These are phyloP conservation scores for Chalciporus pseudorubinellus DNA, from an alignment of 768 basidiomycete genomes.

Conservation along the genomic window DNA sequence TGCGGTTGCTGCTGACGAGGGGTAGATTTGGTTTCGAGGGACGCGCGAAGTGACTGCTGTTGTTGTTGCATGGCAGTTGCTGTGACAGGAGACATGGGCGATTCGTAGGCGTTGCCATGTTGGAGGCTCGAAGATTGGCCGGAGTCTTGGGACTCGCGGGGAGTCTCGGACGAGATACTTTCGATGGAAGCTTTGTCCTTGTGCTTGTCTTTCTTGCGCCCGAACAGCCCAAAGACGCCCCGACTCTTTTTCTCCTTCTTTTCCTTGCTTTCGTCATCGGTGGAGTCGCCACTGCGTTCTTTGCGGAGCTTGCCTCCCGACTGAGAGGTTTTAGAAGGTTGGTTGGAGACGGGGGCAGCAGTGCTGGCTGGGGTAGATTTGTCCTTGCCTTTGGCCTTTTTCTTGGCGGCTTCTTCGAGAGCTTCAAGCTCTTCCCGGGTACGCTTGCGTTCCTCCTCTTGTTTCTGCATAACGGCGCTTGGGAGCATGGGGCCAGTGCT, in stretches of 20 bases:
- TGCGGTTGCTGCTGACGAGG: slow-evolving; percentile 21
- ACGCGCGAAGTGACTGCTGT: slow-evolving; percentile 36
- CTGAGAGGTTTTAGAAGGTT: slow-evolving; percentile 12
- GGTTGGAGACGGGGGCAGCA: slow-evolving; percentile 29
- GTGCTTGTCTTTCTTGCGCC: slow-evolving; percentile 71
- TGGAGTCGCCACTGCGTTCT: slow-evolving; percentile 38
- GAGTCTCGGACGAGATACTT: slow-evolving; percentile 50
- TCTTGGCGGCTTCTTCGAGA: slow-evolving; percentile 44
- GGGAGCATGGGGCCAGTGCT: slow-evolving; percentile 32
- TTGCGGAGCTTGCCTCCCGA: slow-evolving; percentile 42
- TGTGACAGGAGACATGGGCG: slow-evolving; percentile 53
- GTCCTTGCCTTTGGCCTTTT: slow-evolving; percentile 50
- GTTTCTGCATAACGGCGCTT: slow-evolving; percentile 42
- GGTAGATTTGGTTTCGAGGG: slow-evolving; percentile 19
- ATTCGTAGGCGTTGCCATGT: slow-evolving; percentile 23
- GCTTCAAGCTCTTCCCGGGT: slow-evolving; percentile 48
- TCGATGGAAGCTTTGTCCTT: slow-evolving; percentile 56
- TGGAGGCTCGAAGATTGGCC: slow-evolving; percentile 48
- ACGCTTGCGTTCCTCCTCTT: slow-evolving; percentile 55
- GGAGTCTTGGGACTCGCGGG: slow-evolving; percentile 62
- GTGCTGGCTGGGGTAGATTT: slow-evolving; percentile 35
- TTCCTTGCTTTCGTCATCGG: slow-evolving; percentile 51
- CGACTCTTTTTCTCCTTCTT: slow-evolving; percentile 66
- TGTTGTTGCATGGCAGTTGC: slow-evolving; percentile 58
- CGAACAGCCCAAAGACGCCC: slow-evolving; percentile 78